Conservation (phyloP, 73 alveolate genomes). For the Breviolum minutum region DNA sequence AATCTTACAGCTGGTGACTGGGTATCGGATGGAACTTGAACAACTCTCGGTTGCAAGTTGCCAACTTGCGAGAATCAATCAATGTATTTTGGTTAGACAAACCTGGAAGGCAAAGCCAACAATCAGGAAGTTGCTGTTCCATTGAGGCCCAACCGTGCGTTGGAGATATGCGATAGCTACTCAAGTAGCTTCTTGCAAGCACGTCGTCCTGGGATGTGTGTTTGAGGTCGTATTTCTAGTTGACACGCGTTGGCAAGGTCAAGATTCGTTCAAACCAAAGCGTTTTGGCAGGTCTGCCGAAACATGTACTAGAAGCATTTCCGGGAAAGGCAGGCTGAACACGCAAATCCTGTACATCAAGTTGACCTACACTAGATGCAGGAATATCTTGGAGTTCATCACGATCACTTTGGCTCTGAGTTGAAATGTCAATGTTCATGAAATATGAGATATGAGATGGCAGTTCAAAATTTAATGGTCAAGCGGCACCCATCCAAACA, state of each 20-base stretch:
- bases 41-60: no score
- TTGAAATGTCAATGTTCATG: neutral
- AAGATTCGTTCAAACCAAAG: no score
- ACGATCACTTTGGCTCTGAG: neutral
- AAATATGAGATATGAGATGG: no score
- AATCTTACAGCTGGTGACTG: no score
- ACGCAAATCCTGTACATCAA: neutral
- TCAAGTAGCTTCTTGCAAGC: no score
- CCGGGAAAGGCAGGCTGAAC: constrained; percentile 37
- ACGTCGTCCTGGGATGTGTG: no score
- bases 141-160: neutral
- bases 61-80: no score
- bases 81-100: neutral
- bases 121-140: constrained; percentile 69
- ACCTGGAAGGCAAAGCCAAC: constrained; percentile 67
- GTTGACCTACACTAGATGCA: neutral
- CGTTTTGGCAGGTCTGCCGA: neutral
- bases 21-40: neutral
- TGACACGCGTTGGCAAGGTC: no score
- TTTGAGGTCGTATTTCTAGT: no score
- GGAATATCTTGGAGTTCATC: neutral
- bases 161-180: no score
- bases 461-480: no score
- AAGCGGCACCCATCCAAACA: no score
- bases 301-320: constrained; percentile 8